Conservation (phyloP, 257 asterid species). For the Mitragyna speciosa region DNA sequence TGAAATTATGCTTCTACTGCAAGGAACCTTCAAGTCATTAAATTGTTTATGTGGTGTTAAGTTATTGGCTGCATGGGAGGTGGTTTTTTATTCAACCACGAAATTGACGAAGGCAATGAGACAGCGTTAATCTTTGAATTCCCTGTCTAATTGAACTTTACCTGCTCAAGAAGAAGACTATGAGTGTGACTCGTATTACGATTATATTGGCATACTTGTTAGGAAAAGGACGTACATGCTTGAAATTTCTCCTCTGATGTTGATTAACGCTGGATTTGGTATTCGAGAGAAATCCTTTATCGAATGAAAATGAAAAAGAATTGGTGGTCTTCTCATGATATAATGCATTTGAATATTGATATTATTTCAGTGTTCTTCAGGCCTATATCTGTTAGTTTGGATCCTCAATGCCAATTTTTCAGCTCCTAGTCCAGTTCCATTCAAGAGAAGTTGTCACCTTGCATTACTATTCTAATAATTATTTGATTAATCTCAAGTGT, state of each 20-base stretch:
- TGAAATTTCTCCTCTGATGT: neutral
- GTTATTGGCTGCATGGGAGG: neutral
- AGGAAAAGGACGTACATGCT: neutral
- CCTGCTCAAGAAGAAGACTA: too few relatives aligned
- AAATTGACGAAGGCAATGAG: conserved; percentile 5
- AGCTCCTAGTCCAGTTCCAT: too few relatives aligned
- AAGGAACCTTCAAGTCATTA: neutral
- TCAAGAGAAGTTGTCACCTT: too few relatives aligned
- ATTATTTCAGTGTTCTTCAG: too few relatives aligned
- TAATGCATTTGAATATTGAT: too few relatives aligned
- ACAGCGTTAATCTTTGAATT: neutral
- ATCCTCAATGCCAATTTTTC: too few relatives aligned
- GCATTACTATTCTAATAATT: too few relatives aligned
- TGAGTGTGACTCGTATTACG: neutral
- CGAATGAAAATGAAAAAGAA: too few relatives aligned
- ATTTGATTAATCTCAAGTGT: too few relatives aligned
- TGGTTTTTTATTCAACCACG: neutral
- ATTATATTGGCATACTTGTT: neutral
- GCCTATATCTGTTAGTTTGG: too few relatives aligned
- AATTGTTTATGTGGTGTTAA: neutral
- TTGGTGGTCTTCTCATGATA: too few relatives aligned
- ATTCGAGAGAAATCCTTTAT: too few relatives aligned
- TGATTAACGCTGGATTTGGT: neutral
- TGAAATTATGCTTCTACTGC: neutral
- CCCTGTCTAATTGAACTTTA: neutral